A percentile compares a stretch with the other conserved stretches of the same genome.
Conservation (phyloP, 805 yeast genomes). For the Wickerhamomyces alni region DNA sequence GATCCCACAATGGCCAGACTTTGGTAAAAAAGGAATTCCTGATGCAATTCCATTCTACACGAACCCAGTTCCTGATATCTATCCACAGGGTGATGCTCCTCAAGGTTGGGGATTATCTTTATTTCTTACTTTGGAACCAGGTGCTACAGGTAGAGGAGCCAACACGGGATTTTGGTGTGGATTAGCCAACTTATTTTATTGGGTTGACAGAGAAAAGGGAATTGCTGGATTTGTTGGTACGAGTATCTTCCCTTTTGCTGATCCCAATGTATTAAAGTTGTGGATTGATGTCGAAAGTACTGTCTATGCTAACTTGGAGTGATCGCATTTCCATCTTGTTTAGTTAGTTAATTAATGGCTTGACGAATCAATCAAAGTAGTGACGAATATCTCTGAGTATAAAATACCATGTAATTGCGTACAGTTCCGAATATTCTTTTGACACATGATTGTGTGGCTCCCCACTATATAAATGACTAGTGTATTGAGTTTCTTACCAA, state of each 20-base stretch:
- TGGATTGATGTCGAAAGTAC: slow-evolving; percentile 18
- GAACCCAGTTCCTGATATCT: slow-evolving; percentile 15
- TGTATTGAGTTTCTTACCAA: no score
- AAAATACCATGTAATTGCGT: no score
- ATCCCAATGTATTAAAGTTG: slow-evolving; percentile 11
- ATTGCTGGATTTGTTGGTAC: slow-evolving; percentile 34
- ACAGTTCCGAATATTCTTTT: no score
- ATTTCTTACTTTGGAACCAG: slow-evolving; percentile 19
- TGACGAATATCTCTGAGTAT: no score
- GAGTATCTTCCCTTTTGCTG: slow-evolving; percentile 33
- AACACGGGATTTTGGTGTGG: slow-evolving; percentile 37
- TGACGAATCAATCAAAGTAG: no score
- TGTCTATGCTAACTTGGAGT: slow-evolving; percentile 11
- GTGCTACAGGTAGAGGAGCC: slow-evolving; percentile 31
- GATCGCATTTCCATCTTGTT: neutral
- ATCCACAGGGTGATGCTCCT: slow-evolving; percentile 20
- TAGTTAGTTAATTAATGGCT: no score
- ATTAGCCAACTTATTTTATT: slow-evolving; percentile 31
- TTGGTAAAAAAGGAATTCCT: slow-evolving; percentile 13
- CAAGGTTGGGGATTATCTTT: slow-evolving; percentile 30
- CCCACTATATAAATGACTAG: no score
- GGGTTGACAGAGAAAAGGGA: slow-evolving; percentile 34
- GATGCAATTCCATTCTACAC: slow-evolving; percentile 10
- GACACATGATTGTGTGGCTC: no score
- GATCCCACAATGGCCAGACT: slow-evolving; percentile 24